Evolutionary conservation across 2,329 filamentous ascomycete genomes (phyloP).

Genomic region (Thelonectria rubi): DNA sequence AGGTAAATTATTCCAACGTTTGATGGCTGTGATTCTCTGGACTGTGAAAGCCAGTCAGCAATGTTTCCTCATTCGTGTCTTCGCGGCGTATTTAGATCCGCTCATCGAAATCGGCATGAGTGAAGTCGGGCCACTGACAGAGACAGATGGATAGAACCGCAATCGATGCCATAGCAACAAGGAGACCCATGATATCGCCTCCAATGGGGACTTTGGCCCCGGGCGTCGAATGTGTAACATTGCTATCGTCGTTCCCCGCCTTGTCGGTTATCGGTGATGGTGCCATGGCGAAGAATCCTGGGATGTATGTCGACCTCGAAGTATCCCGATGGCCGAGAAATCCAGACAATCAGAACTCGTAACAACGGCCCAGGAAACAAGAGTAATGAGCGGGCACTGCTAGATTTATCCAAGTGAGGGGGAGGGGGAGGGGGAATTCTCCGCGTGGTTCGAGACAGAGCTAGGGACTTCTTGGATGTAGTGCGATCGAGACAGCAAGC

Average conservation of each 20-base stretch:
- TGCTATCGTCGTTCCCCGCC: not conserved
- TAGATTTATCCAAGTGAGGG: constrained; percentile 17
- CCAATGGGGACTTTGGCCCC: constrained; percentile 43
- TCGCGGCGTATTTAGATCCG: not conserved
- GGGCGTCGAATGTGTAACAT: constrained; percentile 13
- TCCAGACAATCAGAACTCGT: constrained; percentile 1
- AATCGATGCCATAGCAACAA: constrained; percentile 47
- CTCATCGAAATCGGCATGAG: not conserved
- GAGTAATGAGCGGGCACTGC: not conserved
- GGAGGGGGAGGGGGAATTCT: constrained; percentile 11
- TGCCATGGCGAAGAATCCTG: constrained; percentile 17
- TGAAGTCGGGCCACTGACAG: constrained; percentile 40
- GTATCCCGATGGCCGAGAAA: not conserved
- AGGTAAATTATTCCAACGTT: constrained; percentile 52
- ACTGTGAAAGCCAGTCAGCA: constrained; percentile 40
- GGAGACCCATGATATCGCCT: constrained; percentile 49
- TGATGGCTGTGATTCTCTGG: constrained; percentile 50
- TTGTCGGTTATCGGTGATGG: constrained; percentile 8
- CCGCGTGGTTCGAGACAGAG: constrained; percentile 12
- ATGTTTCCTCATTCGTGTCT: not conserved
- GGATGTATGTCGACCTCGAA: constrained; percentile 6
- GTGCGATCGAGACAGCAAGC: constrained; percentile 6
- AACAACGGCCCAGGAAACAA: not conserved
- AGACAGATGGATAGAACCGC: constrained; percentile 50
- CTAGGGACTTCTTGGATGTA: constrained; percentile 6